Conservation (phyloP, 164 flowering plant species). For the Stephania japonica region DNA sequence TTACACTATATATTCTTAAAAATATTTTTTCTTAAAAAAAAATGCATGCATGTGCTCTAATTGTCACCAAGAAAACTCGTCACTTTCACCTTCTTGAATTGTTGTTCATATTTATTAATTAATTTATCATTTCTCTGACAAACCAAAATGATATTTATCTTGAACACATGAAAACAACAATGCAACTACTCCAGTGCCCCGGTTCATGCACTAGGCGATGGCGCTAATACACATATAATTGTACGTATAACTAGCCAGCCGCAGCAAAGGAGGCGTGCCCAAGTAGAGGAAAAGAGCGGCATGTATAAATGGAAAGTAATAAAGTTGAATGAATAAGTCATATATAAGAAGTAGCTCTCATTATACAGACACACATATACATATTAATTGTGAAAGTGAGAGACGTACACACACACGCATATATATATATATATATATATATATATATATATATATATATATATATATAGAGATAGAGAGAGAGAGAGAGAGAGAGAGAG, state of each 20-base stretch:
- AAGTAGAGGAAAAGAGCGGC: conserved; percentile 13
- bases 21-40: too few relatives aligned
- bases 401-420: too few relatives aligned
- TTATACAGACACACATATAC: too few relatives aligned
- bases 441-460: too few relatives aligned
- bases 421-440: too few relatives aligned
- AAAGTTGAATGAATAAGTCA: background rate
- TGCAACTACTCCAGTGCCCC: background rate
- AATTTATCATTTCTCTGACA: background rate
- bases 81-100: background rate
- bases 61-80: background rate
- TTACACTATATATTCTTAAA: too few relatives aligned
- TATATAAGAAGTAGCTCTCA: too few relatives aligned
- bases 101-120: background rate
- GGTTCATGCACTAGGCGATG: background rate
- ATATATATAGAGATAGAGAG: too few relatives aligned
- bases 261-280: conserved; percentile 3
- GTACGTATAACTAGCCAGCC: background rate
- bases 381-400: background rate
- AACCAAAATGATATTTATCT: conserved; percentile 1
- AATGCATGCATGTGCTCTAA: background rate
- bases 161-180: conserved; percentile 8
- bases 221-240: background rate
- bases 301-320: conserved; percentile 16
- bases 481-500: too few relatives aligned